phyloP scores from a whole-genome alignment of 306 rosid species.

The Gynostemma pentaphyllum region DNA sequence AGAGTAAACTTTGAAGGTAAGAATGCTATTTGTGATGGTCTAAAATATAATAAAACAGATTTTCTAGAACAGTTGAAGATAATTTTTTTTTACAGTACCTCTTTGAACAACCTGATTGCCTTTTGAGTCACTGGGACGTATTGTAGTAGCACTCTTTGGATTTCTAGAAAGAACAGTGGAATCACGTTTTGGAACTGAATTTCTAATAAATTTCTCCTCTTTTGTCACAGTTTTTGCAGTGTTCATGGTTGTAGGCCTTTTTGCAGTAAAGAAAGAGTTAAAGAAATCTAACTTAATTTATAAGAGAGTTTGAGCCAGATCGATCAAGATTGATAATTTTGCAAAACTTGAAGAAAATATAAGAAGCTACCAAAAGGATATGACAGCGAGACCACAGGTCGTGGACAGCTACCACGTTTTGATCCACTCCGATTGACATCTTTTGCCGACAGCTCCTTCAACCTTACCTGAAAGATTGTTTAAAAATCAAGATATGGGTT shows the following conservation, averaged over 20 bases:
- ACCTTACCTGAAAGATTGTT: constrained; percentile 35
- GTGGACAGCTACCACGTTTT: constrained; percentile 59
- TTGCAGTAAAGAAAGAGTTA: constrained; percentile 44
- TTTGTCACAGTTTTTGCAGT: constrained; percentile 27
- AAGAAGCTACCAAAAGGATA: constrained; percentile 44
- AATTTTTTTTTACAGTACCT: constrained; percentile 24
- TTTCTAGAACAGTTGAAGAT: too few relatives aligned
- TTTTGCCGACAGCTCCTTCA: constrained; percentile 46
- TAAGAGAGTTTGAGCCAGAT: not conserved
- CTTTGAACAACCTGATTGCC: constrained; percentile 37
- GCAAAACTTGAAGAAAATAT: not conserved
- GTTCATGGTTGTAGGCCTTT: constrained; percentile 34
- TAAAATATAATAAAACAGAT: constrained; percentile 10
- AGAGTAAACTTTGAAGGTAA: not conserved
- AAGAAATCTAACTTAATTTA: constrained; percentile 26
- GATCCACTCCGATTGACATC: constrained; percentile 40
- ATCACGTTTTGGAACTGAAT: constrained; percentile 37
- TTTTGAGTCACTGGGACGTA: constrained; percentile 29
- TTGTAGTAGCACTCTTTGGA: constrained; percentile 25
- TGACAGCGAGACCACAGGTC: constrained; percentile 50
- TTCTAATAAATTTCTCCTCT: constrained; percentile 33
- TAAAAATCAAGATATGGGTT: not conserved
- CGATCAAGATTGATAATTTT: not conserved
- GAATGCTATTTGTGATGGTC: not conserved
- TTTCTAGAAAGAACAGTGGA: constrained; percentile 19